Evolutionary conservation across 2,329 filamentous ascomycete genomes (phyloP).

Genomic region (Venturia aucupariae): DNA sequence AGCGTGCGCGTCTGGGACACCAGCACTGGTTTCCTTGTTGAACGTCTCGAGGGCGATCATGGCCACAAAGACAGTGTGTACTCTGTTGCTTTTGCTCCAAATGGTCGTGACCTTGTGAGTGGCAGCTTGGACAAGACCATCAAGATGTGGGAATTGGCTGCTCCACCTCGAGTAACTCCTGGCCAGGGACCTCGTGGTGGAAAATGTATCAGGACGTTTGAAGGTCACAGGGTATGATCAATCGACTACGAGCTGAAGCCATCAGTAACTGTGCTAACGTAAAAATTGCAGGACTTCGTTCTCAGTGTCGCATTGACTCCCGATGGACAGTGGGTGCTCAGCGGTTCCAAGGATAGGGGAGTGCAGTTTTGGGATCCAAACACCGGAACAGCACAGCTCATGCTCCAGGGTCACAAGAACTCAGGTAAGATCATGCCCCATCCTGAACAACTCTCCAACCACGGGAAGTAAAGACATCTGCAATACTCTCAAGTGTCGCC

Average conservation of each 20-base stretch:
- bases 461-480: not conserved
- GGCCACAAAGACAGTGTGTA: conserved; percentile 97
- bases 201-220: conserved; percentile 92
- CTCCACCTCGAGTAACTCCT: conserved; percentile 56
- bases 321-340: conserved; percentile 91
- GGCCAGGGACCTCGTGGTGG: conserved; percentile 68
- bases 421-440: conserved; percentile 48
- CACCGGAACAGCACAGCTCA: conserved; percentile 88
- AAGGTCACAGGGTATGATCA: conserved; percentile 71
- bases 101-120: conserved; percentile 84
- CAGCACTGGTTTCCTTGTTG: conserved; percentile 72
- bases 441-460: not conserved
- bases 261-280: conserved; percentile 1
- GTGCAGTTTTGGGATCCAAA: conserved; percentile 98
- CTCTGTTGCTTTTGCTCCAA: conserved; percentile 90
- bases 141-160: conserved; percentile 95
- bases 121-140: conserved; percentile 96
- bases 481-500: not conserved
- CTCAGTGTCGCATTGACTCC: conserved; percentile 91
- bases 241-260: not conserved
- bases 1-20: conserved; percentile 97
- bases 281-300: conserved; percentile 68
- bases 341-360: conserved; percentile 90
- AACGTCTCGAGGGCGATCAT: conserved; percentile 83
- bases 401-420: conserved; percentile 98